These are phyloP conservation scores for Ehretia macrophylla DNA, from an alignment of 257 asterid genomes.

Conservation along the genomic window DNA sequence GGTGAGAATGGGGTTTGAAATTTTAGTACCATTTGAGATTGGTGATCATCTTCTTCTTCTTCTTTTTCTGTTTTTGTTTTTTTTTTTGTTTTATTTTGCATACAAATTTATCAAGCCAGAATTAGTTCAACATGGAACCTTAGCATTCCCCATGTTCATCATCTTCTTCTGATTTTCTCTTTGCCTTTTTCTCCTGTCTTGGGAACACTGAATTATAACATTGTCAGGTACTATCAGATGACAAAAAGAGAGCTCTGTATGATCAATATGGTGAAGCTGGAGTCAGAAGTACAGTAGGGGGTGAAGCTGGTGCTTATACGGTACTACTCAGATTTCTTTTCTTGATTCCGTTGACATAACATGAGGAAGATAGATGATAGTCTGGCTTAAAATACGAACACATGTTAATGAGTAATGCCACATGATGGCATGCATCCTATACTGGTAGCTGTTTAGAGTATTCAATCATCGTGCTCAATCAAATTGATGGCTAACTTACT, in stretches of 20 bases:
- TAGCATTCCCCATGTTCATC: neutral
- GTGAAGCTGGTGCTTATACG: constrained; percentile 80
- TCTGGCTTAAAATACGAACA: neutral
- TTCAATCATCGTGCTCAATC: too few relatives aligned
- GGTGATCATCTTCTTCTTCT: neutral
- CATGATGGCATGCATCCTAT: too few relatives aligned
- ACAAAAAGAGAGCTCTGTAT: constrained; percentile 87
- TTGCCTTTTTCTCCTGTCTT: constrained; percentile 6
- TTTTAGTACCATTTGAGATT: neutral
- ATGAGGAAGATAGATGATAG: constrained; percentile 5
- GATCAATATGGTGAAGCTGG: constrained; percentile 99
- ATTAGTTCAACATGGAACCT: too few relatives aligned
- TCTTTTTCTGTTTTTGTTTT: constrained; percentile 1
- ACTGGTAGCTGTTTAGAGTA: neutral
- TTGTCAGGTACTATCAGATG: constrained; percentile 99
- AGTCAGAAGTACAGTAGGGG: constrained; percentile 78
- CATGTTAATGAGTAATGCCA: too few relatives aligned
- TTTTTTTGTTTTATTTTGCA: constrained; percentile 8
- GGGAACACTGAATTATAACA: constrained; percentile 37
- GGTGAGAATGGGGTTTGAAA: constrained; percentile 47
- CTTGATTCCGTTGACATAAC: constrained; percentile 1
- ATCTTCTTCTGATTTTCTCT: constrained; percentile 10
- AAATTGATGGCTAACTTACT: too few relatives aligned
- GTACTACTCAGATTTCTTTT: constrained; percentile 33
- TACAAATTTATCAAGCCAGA: too few relatives aligned